A percentile compares a stretch with the other conserved stretches of the same genome.
phyloP scores from a whole-genome alignment of 805 yeast genomes.

The Metschnikowia gruessii region DNA sequence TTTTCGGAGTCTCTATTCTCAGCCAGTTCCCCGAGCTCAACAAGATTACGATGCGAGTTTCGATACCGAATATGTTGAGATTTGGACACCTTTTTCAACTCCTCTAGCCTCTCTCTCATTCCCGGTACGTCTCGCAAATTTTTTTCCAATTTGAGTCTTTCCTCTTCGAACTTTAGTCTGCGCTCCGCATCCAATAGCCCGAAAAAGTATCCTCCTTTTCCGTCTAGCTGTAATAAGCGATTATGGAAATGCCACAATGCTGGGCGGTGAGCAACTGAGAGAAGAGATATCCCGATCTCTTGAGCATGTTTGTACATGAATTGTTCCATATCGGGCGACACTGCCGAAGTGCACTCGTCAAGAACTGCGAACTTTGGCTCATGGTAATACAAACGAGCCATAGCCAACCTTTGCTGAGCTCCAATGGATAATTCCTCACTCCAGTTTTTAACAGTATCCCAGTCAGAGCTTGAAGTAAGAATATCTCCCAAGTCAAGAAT shows the following conservation, averaged over 20 bases:
- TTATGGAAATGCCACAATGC: constrained; percentile 92
- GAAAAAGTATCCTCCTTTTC: constrained; percentile 66
- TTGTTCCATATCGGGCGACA: constrained; percentile 86
- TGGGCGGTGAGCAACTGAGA: constrained; percentile 90
- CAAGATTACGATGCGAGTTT: constrained; percentile 28
- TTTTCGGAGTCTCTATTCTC: not conserved
- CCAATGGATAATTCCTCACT: constrained; percentile 85
- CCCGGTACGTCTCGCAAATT: constrained; percentile 66
- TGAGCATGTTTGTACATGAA: constrained; percentile 85
- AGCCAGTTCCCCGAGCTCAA: constrained; percentile 20
- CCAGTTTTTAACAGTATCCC: constrained; percentile 77
- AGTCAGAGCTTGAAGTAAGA: constrained; percentile 34
- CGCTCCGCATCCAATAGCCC: constrained; percentile 67
- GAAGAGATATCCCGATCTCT: constrained; percentile 69
- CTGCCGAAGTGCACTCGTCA: constrained; percentile 95
- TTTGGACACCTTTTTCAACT: constrained; percentile 53
- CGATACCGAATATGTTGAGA: constrained; percentile 40
- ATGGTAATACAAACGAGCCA: constrained; percentile 90
- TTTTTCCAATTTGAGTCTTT: constrained; percentile 66
- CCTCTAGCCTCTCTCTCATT: constrained; percentile 62
- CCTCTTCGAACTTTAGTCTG: constrained; percentile 74
- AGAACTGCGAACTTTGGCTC: constrained; percentile 89
- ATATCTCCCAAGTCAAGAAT: constrained; percentile 60
- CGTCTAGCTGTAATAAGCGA: constrained; percentile 77
- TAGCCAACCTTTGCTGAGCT: constrained; percentile 88